Conservation (phyloP, 441 rosid species). For the Aleurites moluccanus region DNA sequence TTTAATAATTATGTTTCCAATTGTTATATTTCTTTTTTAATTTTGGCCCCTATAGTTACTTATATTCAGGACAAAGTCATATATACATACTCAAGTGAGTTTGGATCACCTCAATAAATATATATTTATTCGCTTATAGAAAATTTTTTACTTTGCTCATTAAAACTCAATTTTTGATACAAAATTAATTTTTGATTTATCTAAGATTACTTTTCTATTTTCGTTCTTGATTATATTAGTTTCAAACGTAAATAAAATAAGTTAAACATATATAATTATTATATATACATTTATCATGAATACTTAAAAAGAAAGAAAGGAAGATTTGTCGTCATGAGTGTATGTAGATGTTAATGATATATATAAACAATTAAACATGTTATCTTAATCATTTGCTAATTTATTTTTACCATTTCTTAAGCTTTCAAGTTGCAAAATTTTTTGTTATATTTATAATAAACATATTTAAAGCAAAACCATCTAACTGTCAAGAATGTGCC, state of each 20-base stretch:
- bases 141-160: too few species aligned
- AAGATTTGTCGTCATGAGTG: slow-evolving; percentile 13
- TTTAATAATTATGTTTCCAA: slow-evolving; percentile 55
- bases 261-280: slow-evolving; percentile 1
- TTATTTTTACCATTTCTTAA: slow-evolving; percentile 19
- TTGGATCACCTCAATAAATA: too few species aligned
- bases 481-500: too few species aligned
- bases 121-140: too few species aligned
- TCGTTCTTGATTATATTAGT: not conserved
- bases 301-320: slow-evolving; percentile 43
- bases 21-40: slow-evolving; percentile 10
- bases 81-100: too few species aligned
- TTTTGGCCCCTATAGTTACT: slow-evolving; percentile 9
- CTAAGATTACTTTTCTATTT: too few species aligned
- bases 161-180: too few species aligned
- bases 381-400: slow-evolving; percentile 22
- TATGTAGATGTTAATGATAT: not conserved
- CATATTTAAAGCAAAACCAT: not conserved
- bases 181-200: too few species aligned
- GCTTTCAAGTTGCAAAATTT: not conserved
- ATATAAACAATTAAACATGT: not conserved
- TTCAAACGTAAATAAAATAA: slow-evolving; percentile 7
- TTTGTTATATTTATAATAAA: not conserved
- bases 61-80: too few species aligned
- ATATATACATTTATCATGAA: slow-evolving; percentile 36